Base-by-base conservation (phyloP, 495 filamentous ascomycete species). In the Rhypophila decipiens region DNA sequence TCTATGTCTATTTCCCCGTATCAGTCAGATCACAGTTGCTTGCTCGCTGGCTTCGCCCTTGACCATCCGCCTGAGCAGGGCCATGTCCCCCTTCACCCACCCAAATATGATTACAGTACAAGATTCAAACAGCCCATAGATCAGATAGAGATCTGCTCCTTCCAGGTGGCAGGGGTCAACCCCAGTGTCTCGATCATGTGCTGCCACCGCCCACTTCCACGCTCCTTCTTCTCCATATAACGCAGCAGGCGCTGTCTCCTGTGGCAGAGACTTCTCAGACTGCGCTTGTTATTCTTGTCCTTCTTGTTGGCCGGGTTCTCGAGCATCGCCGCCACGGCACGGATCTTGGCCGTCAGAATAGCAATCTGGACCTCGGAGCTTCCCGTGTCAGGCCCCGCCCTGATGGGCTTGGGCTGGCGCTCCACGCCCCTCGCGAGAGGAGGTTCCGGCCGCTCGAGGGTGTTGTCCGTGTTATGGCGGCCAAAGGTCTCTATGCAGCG, bases 291-390 rank as follows among this genome's bases (percentile, higher is more conserved):
- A 56, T 88, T 78, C 72, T 93, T 96, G 61, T 99, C 93, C 47
- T 73, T 82, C 49, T 76, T 58, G 10, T 71, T 75, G 24, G 73
- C 72, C 38, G 67, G 64, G 24, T 60, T 70, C 59, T 78, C 73
- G 44, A 87, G 59, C 42, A 77, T 73, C 50, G 82, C 71, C 24
- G 84, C 80, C 41, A 97, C 65, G 36, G 86, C 84, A 44, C 87
- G 68, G 57, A 99, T 99, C 74, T 96, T 96, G 39, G 87, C 78
- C 8, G 93, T 99, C 62, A 99, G 67, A 53, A 99, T 93, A n/a
- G 89, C 90, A 52, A 90, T 88, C 73, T 99, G 93, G 38, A 99
- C 93, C 67, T 99, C 93, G 17, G 85, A 84, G 45, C 85, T 91
- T 2, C 93, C 93, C 9, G 90, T 96, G 64, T 99, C 93, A 0